Conservation (phyloP, 1,139 yeast species). For the Hyphopichia burtonii region DNA sequence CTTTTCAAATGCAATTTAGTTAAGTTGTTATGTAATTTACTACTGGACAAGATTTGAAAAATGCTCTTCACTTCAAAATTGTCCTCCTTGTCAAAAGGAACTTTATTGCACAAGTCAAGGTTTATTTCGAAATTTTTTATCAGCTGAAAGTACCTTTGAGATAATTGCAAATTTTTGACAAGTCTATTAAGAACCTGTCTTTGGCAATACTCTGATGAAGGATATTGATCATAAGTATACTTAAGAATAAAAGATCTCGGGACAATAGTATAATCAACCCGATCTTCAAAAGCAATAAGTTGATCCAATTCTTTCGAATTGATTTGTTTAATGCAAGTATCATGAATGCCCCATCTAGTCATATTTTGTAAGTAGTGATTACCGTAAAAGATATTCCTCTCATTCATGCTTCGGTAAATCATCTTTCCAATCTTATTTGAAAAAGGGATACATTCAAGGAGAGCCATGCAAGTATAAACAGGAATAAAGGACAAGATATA, state of each 20-base stretch:
- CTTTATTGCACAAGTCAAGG: conserved; percentile 14
- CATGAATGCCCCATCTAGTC: conserved; percentile 3
- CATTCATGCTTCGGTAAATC: conserved; percentile 11
- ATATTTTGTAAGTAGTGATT: background rate
- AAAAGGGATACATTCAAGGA: conserved; percentile 6
- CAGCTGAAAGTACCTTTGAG: conserved; percentile 7
- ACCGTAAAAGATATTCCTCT: conserved; percentile 8
- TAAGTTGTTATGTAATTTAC: conserved; percentile 9
- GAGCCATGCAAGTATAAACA: conserved; percentile 12
- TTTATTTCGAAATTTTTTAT: conserved; percentile 11
- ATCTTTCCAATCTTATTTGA: conserved; percentile 3
- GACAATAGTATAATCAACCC: conserved; percentile 3
- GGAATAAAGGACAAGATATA: conserved; percentile 12
- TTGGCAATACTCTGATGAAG: background rate
- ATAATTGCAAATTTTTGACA: conserved; percentile 1
- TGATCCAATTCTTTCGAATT: background rate
- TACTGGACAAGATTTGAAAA: conserved; percentile 6
- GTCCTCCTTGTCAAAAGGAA: conserved; percentile 4
- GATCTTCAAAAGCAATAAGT: background rate
- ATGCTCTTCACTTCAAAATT: conserved; percentile 8
- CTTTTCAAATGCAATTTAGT: conserved; percentile 11
- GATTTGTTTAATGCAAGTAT: conserved; percentile 1
- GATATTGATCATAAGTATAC: conserved; percentile 6
- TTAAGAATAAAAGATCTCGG: conserved; percentile 2
- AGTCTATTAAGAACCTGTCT: background rate